A percentile compares a stretch with the other conserved stretches of the same genome.
These are phyloP conservation scores for Stachybotrys chlorohalonatus DNA, from an alignment of 2,329 filamentous ascomycete species.

Conservation along the genomic window DNA sequence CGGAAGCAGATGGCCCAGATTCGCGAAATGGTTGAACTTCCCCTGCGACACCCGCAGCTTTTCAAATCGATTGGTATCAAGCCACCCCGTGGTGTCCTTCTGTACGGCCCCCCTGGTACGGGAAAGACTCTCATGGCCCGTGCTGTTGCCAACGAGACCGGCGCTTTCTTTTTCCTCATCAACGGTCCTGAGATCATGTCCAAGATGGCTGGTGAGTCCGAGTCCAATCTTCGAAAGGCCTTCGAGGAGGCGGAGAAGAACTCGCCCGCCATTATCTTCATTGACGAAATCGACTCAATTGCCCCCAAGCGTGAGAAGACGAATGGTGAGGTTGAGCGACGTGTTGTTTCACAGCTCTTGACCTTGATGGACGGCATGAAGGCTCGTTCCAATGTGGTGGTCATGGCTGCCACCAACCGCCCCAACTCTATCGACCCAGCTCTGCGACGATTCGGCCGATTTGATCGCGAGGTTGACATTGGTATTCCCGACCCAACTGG, in stretches of 20 bases:
- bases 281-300: constrained; percentile 98
- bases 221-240: constrained; percentile 96
- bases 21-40: constrained; percentile 94
- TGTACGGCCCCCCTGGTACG: constrained; percentile 94
- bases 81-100: constrained; percentile 93
- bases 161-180: constrained; percentile 98
- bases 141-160: constrained; percentile 97
- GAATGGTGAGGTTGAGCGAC: constrained; percentile 96
- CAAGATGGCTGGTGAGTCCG: constrained; percentile 99
- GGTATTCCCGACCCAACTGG: constrained; percentile 96
- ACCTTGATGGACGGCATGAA: constrained; percentile 99
- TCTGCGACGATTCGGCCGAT: constrained; percentile 94
- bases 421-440: constrained; percentile 98
- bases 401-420: constrained; percentile 98
- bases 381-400: constrained; percentile 94
- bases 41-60: constrained; percentile 90
- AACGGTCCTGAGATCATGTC: constrained; percentile 99
- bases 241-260: constrained; percentile 99
- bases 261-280: constrained; percentile 98
- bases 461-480: constrained; percentile 98
- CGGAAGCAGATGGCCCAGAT: constrained; percentile 99
- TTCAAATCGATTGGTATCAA: constrained; percentile 99
- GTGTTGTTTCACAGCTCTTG: constrained; percentile 92
- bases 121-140: constrained; percentile 99
- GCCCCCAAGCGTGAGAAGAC: constrained; percentile 99